Percentiles rank a stretch among this genome's conserved stretches.
Evolutionary conservation across 805 yeast genomes (phyloP).

Genomic region (Metschnikowia cerradonensis): DNA sequence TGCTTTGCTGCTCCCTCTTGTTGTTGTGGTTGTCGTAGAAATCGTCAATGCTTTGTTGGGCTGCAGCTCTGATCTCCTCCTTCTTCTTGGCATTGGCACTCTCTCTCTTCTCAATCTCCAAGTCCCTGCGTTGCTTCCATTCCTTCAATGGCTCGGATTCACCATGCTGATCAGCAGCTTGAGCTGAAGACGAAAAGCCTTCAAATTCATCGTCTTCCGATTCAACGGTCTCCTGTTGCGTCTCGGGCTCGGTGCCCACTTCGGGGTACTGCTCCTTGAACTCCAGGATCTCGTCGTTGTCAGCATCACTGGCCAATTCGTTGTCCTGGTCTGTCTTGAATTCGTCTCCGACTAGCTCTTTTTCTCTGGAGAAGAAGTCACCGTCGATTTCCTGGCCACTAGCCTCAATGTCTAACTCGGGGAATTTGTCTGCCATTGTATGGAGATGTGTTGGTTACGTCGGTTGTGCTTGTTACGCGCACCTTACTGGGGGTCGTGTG

Average conservation of each 20-base stretch:
- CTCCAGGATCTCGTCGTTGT: conserved; percentile 43
- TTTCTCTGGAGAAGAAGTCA: conserved; percentile 67
- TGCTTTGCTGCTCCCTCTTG: conserved; percentile 69
- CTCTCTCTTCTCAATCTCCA: conserved; percentile 79
- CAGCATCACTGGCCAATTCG: conserved; percentile 40
- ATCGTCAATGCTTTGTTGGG: conserved; percentile 80
- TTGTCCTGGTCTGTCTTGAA: conserved; percentile 63
- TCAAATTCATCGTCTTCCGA: conserved; percentile 20
- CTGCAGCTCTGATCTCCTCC: conserved; percentile 65
- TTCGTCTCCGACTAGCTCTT: conserved; percentile 65
- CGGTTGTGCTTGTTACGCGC: background rate
- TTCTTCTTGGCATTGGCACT: conserved; percentile 61
- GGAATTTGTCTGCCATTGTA: conserved; percentile 70
- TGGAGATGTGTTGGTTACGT: background rate
- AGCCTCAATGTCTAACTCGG: conserved; percentile 46
- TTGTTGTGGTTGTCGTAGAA: conserved; percentile 87
- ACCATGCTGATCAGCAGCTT: conserved; percentile 20
- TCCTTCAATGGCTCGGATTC: conserved; percentile 54
- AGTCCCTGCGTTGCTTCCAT: conserved; percentile 79
- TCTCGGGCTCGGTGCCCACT: conserved; percentile 29
- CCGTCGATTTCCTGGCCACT: conserved; percentile 36
- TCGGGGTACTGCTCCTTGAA: conserved; percentile 66
- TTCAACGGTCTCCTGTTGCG: conserved; percentile 34
- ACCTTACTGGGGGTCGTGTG: background rate
- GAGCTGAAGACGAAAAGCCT: conserved; percentile 22